Evolutionary conservation across 331 rosid genomes (phyloP).

Genomic region (Malus hybrid): DNA sequence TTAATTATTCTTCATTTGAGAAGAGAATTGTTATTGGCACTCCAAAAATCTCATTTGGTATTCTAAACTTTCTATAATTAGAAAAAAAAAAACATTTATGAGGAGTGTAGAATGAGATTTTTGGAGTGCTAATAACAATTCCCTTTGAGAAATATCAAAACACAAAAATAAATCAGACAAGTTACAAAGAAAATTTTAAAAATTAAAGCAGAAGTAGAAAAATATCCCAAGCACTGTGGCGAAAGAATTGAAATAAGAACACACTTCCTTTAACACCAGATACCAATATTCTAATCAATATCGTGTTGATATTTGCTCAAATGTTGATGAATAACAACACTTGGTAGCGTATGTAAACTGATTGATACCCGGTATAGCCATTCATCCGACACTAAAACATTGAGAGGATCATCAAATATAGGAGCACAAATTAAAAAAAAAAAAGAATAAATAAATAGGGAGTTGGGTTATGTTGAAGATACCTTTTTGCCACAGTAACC

Average conservation of each 20-base stretch:
- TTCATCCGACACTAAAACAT: background rate
- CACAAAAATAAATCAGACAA: background rate
- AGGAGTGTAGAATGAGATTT: no score
- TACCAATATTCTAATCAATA: background rate
- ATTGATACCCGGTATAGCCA: background rate
- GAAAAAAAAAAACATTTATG: no score
- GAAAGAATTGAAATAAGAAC: background rate
- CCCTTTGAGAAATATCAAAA: background rate
- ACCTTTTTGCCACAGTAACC: slow-evolving; percentile 3
- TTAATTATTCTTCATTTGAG: background rate
- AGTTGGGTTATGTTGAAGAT: background rate
- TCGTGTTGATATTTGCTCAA: background rate
- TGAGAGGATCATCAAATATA: background rate
- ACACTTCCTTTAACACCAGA: background rate
- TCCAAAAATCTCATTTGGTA: no score
- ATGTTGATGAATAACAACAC: background rate
- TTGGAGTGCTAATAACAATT: no score
- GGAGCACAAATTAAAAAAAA: background rate
- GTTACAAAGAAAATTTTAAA: background rate
- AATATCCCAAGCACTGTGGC: background rate
- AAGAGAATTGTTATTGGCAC: no score
- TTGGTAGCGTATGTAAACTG: background rate
- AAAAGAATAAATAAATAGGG: background rate
- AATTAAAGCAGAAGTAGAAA: no score
- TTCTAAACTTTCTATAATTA: no score